phyloP scores from a whole-genome alignment of 1,139 yeast genomes.

The Taphrina betulina region DNA sequence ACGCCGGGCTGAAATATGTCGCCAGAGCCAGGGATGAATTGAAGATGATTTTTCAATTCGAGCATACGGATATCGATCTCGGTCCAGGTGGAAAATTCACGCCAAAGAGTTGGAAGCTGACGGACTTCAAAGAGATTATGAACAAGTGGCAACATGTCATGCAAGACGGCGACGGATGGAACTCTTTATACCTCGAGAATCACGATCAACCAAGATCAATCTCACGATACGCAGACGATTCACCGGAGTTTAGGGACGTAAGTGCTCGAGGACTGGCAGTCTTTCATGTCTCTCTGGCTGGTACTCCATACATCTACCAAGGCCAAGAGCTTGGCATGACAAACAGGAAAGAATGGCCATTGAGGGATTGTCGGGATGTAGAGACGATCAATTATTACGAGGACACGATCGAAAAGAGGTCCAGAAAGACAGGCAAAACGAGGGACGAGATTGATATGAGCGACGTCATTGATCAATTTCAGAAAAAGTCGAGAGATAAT shows the following conservation, averaged over 20 bases:
- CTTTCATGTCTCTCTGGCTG: conserved; percentile 53
- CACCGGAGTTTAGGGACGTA: conserved; percentile 45
- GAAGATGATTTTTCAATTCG: conserved; percentile 56
- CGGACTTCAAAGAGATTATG: conserved; percentile 51
- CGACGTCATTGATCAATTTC: conserved; percentile 42
- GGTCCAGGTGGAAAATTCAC: conserved; percentile 48
- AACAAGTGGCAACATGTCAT: conserved; percentile 47
- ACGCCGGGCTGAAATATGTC: conserved; percentile 50
- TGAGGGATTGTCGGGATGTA: conserved; percentile 55
- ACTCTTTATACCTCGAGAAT: conserved; percentile 58
- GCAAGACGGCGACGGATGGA: conserved; percentile 60
- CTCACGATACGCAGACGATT: conserved; percentile 54
- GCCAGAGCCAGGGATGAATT: conserved; percentile 54
- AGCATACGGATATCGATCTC: conserved; percentile 47
- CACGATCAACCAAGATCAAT: conserved; percentile 61
- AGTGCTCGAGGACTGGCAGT: conserved; percentile 55
- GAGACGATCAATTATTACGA: conserved; percentile 47
- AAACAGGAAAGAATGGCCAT: conserved; percentile 53
- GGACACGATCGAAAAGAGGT: conserved; percentile 38
- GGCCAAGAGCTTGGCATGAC: conserved; percentile 64
- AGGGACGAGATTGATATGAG: conserved; percentile 43
- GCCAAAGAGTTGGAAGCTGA: conserved; percentile 47
- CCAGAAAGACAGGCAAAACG: conserved; percentile 45
- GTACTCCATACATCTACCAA: conserved; percentile 59
- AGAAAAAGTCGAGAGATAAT: conserved; percentile 50